phyloP scores from a whole-genome alignment of 140 eudicot species.

The Erigeron philadelphicus region DNA sequence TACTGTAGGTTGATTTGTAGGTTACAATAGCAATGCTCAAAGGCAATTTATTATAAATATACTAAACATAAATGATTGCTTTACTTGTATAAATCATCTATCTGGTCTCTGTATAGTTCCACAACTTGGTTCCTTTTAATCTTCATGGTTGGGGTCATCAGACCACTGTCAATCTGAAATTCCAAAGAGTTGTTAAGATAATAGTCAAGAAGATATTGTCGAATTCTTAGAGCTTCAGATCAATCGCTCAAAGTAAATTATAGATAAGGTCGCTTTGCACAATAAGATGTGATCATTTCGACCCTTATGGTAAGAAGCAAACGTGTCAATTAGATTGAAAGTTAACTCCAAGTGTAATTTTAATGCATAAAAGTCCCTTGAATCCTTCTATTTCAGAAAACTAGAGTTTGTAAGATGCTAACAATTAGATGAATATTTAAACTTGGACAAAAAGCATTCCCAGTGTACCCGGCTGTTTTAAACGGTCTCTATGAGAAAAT shows the following conservation, averaged over 20 bases:
- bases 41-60: too few relatives aligned
- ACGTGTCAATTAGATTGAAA: too few relatives aligned
- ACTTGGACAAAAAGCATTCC: too few relatives aligned
- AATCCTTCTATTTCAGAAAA: too few relatives aligned
- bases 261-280: background rate
- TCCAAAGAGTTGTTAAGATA: conserved; percentile 5
- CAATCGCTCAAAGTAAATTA: background rate
- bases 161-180: conserved; percentile 84
- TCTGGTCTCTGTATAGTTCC: conserved; percentile 60
- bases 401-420: too few relatives aligned
- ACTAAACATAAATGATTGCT: conserved; percentile 16
- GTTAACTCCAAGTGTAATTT: too few relatives aligned
- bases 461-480: too few relatives aligned
- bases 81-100: conserved; percentile 53
- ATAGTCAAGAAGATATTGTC: background rate
- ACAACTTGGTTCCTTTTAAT: conserved; percentile 71
- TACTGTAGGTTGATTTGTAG: background rate
- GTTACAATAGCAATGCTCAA: background rate
- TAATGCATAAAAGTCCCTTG: too few relatives aligned
- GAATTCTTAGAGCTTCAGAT: conserved; percentile 8
- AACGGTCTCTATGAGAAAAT: too few relatives aligned
- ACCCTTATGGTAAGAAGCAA: too few relatives aligned
- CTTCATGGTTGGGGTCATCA: conserved; percentile 95
- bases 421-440: too few relatives aligned
- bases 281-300: background rate